Evolutionary conservation across 371 early-diverging fungal genomes (phyloP).

Genomic region (Mycotypha africana): DNA sequence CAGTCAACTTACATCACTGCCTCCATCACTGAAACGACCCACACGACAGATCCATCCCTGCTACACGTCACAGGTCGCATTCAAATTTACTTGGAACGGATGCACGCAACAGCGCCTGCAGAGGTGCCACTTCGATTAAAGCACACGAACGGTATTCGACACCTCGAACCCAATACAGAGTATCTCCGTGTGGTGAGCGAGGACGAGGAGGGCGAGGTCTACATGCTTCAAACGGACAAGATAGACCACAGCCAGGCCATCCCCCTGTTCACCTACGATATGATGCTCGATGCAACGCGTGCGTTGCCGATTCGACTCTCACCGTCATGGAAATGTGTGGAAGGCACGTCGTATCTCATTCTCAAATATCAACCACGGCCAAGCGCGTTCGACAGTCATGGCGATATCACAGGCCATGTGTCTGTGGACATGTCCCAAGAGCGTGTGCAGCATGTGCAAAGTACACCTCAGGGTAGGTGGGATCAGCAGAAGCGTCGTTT

Average conservation of each 20-base stretch:
- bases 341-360: not conserved
- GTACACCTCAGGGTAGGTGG: conserved; percentile 16
- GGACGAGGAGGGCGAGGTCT: not conserved
- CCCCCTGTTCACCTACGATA: conserved; percentile 1
- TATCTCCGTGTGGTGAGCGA: not conserved
- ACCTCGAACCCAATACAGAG: not conserved
- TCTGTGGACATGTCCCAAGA: not conserved
- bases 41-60: not conserved
- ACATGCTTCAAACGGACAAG: not conserved
- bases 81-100: not conserved
- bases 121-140: not conserved
- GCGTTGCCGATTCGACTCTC: conserved; percentile 1
- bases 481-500: not conserved
- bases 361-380: no score
- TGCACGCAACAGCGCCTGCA: not conserved
- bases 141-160: not conserved
- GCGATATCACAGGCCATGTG: not conserved
- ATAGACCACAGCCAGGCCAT: not conserved
- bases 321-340: conserved; percentile 10
- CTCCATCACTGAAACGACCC: not conserved
- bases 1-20: not conserved
- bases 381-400: no score
- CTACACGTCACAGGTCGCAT: not conserved
- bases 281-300: not conserved
- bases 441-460: conserved; percentile 5